Evolutionary conservation across 331 rosid genomes (phyloP), one percentile per base, ranked within the genome.

Genomic region (Malus hybrid): DNA sequence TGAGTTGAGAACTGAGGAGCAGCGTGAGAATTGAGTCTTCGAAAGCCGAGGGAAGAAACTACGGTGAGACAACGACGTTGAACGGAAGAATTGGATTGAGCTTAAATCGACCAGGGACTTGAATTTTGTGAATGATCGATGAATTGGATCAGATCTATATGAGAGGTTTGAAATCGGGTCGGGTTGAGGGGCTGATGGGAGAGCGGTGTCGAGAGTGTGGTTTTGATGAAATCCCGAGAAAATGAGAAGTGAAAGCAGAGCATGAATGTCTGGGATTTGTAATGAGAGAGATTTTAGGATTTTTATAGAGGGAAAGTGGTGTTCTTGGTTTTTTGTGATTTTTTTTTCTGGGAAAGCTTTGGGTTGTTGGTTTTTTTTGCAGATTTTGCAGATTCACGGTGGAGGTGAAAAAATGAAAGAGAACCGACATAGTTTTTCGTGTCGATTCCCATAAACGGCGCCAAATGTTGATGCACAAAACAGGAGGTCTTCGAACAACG

Each of bases 81-180:
- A 10, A 10, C 16, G 48, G 54, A 33, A 10, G 36, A 65, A 65
- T 65, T 18, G 10, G 39, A 67, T n/a, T 76, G 11, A 64, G 33
- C 6, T 12, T 3, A 31, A 54, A 19, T 6, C 62, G 46, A 3
- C 29, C 16, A 59, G 33, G 1, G n/a, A 66, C 6, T 77, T 27
- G 27, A 16, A 10, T 22, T 54, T 13, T 7, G 54, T n/a, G 0
- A 29, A 55, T 48, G 86, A 82, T 71, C 63, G 36, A 3, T 12
- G 70, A 52, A 13, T 70, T 8, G 7, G 73, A 79, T 59, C 32
- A 24, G 90, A 86, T 87, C 87, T 79, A 64, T 34, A 83, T 6
- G 67, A 1, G 36, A 16, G 74, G 67, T 68, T 39, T 70, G 57
- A 10, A 5, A 4, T 24, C 28, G 14, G 55, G 42, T 16, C 15